Evolutionary conservation across 257 asterid genomes (phyloP).

Genomic region (Coffea canephora): DNA sequence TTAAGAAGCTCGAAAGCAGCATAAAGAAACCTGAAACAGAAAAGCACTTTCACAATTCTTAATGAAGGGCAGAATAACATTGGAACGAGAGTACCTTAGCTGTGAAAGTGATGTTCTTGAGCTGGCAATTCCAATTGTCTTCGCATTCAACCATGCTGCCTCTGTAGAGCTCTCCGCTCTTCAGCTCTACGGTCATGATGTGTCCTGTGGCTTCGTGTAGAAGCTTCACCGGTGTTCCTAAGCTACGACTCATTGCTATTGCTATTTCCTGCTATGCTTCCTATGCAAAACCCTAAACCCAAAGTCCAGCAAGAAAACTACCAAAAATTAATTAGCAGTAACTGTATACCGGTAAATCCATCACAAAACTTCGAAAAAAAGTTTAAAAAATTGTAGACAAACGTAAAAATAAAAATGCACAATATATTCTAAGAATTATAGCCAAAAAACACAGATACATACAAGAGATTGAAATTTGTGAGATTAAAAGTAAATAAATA

Average conservation of each 20-base stretch:
- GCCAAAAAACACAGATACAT: too few species aligned
- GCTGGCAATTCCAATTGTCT: constrained; percentile 10
- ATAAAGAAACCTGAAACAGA: not conserved
- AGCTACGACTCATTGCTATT: constrained; percentile 48
- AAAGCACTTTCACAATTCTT: not conserved
- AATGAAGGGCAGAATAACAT: not conserved
- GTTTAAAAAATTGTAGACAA: not conserved
- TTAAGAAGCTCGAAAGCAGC: not conserved
- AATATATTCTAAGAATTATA: not conserved
- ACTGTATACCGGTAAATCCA: not conserved
- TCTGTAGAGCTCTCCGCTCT: too few species aligned
- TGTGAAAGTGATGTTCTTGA: constrained; percentile 48
- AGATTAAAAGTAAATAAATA: too few species aligned
- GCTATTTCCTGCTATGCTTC: not conserved
- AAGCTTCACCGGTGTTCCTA: constrained; percentile 95
- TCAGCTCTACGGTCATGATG: too few species aligned
- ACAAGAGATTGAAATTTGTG: too few species aligned
- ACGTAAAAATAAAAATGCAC: not conserved
- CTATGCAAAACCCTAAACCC: constrained; percentile 17
- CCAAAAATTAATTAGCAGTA: not conserved
- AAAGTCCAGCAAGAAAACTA: not conserved
- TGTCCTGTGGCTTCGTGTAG: constrained; percentile 17
- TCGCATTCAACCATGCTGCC: too few species aligned
- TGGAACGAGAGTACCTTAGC: constrained; percentile 33
- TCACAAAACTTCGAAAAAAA: not conserved